Base-by-base conservation (phyloP, 2,329 filamentous ascomycete species). In the Cryphonectria japonica region DNA sequence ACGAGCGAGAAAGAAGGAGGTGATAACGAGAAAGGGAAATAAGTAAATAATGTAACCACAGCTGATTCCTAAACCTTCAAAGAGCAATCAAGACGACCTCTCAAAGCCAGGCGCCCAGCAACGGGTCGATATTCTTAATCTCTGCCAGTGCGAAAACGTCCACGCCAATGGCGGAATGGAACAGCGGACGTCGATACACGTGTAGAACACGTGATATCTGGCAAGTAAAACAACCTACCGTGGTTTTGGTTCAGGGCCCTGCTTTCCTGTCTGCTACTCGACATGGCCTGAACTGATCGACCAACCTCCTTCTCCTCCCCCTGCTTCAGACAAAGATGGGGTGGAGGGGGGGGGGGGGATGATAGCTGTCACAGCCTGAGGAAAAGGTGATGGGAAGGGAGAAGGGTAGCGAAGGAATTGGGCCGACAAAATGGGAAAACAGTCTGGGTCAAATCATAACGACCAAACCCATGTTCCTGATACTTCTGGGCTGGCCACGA, bases 21-120 rank as follows among this genome's bases (percentile, higher is more conserved):
- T 66, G 26, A 26, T 66, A 3, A 14, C 11, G 0, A 16, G 37
- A 32, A 54, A 11, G 14, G 7, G 5, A 39, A 43, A 16, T 4
- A 22, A 46, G 11, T 37, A 3, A 0, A 11, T 32, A 64, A 73
- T 78, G 76, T 78, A 73, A 76, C 77, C 77, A 75, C 77, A 78
- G 76, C 77, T 78, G 77, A 78, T 78, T 78, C 77, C 77, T 76
- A 71, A 71, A 73, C 66, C 74, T 70, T 78, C 77, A 72, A 69
- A 16, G 73, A 76, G 74, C 5, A 75, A 69, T 71, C 77, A 78
- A 77, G 75, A 78, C 75, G 77, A 73, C 73, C 75, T 76, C 73
- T 78, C 74, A 67, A 75, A 75, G 72, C 72, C 75, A 76, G 77
- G 77, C 74, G 77, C 77, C 77, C 77, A 78, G 77, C 76, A 77